Conservation (phyloP, 2,329 filamentous ascomycete species). For the Drechslera avenae region DNA sequence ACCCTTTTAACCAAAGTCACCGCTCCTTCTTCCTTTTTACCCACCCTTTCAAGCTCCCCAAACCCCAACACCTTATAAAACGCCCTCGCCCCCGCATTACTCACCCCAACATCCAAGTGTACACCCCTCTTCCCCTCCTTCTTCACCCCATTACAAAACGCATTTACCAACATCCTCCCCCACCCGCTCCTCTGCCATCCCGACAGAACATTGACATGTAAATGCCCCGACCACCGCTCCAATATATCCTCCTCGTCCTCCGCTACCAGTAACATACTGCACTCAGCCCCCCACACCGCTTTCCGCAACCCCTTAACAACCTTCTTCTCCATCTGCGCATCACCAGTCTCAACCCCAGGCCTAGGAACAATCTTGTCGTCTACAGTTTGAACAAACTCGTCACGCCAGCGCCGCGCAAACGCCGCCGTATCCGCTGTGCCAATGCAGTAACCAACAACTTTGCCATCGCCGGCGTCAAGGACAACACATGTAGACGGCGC, state of each 20-base stretch:
- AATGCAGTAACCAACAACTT: conserved; percentile 48
- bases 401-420: conserved; percentile 37
- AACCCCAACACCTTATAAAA: conserved; percentile 41
- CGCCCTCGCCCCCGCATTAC: conserved; percentile 33
- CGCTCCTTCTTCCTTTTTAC: too few species aligned
- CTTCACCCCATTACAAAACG: conserved; percentile 29
- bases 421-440: conserved; percentile 36
- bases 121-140: conserved; percentile 35
- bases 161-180: conserved; percentile 37
- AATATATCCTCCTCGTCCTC: conserved; percentile 27
- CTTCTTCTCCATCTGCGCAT: conserved; percentile 27
- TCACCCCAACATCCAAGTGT: conserved; percentile 45
- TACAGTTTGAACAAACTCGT: conserved; percentile 33
- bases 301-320: conserved; percentile 22
- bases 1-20: too few species aligned
- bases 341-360: conserved; percentile 7
- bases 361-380: conserved; percentile 24
- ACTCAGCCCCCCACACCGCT: conserved; percentile 28
- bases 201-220: conserved; percentile 47
- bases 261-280: conserved; percentile 27
- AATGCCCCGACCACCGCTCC: conserved; percentile 42
- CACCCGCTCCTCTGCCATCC: conserved; percentile 41
- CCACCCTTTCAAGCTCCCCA: neutral
- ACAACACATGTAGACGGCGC: conserved; percentile 42
- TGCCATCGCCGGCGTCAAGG: conserved; percentile 41